A percentile compares a stretch with the other conserved stretches of the same genome.
These are phyloP conservation scores for Scenedesmus sp. DNA, from an alignment of 163 green algal species.

Conservation along the genomic window DNA sequence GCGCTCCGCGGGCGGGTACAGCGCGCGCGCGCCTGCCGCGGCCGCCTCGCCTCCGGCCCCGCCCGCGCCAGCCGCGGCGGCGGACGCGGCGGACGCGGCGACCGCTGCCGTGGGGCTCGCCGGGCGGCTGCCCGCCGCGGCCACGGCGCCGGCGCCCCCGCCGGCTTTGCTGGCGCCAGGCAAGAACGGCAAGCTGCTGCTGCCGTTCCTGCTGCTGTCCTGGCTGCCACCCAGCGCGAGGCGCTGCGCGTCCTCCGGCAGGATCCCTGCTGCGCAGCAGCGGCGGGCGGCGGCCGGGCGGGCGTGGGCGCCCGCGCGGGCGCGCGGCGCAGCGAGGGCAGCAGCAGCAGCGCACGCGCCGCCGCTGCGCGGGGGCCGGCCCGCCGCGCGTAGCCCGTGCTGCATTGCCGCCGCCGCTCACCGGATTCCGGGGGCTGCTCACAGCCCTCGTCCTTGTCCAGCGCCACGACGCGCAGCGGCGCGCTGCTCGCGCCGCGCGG, in stretches of 20 bases:
- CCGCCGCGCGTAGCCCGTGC: background rate
- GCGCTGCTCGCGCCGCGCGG: background rate
- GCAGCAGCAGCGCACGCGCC: background rate
- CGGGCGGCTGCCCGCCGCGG: too few relatives aligned
- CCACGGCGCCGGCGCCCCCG: background rate
- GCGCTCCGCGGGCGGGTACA: constrained; percentile 65
- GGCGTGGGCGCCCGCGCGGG: background rate
- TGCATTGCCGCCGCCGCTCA: constrained; percentile 7
- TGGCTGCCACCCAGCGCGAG: too few relatives aligned
- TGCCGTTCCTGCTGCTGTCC: constrained; percentile 13
- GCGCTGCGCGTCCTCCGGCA: constrained; percentile 6
- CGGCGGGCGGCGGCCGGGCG: background rate
- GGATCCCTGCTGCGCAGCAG: constrained; percentile 20
- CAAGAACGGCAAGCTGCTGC: too few relatives aligned
- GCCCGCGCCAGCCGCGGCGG: background rate
- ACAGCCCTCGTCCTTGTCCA: constrained; percentile 29
- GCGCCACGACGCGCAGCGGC: constrained; percentile 8
- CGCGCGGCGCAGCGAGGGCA: background rate
- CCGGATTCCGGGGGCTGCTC: constrained; percentile 41
- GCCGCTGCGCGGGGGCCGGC: background rate
- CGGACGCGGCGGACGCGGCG: background rate
- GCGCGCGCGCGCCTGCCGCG: background rate
- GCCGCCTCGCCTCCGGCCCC: too few relatives aligned
- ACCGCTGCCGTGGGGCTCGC: background rate
- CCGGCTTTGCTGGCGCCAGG: too few relatives aligned